Conservation (phyloP, 148 eudicot genomes). For the Camellia granthamiana region DNA sequence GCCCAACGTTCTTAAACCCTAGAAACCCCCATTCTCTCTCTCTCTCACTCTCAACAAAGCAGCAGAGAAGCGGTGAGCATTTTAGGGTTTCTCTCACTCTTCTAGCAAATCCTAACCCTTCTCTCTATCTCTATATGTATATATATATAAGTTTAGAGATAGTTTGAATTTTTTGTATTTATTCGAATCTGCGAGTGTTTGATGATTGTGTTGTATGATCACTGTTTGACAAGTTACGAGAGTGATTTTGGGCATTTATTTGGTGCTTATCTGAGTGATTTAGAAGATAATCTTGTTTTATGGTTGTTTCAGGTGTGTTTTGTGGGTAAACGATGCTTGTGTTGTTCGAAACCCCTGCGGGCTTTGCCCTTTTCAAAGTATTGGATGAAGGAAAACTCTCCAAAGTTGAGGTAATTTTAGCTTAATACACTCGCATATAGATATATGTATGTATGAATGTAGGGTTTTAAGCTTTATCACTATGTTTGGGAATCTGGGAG, state of each 20-base stretch:
- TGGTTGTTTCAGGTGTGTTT: constrained; percentile 12
- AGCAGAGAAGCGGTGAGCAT: neutral
- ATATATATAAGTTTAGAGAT: too few species aligned
- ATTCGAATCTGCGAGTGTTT: too few species aligned
- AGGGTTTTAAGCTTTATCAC: neutral
- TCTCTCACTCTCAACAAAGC: neutral
- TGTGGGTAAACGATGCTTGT: constrained; percentile 46
- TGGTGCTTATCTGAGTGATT: neutral
- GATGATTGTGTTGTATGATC: neutral
- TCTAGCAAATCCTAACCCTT: too few species aligned
- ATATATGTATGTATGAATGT: neutral
- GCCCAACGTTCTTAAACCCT: too few species aligned
- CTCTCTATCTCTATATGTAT: too few species aligned
- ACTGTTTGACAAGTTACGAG: neutral
- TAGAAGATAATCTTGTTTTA: neutral
- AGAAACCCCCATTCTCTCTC: neutral
- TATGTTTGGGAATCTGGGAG: too few species aligned
- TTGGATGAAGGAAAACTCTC: constrained; percentile 85
- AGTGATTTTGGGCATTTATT: neutral
- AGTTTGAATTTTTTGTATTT: too few species aligned
- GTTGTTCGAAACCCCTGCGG: constrained; percentile 88
- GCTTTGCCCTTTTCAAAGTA: constrained; percentile 86
- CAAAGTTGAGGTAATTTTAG: constrained; percentile 55
- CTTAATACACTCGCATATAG: neutral
- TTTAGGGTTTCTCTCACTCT: too few species aligned